Evolutionary conservation across 257 asterid species (phyloP), one percentile per base, ranked within the genome.

Genomic region (Solanum clarkiae): DNA sequence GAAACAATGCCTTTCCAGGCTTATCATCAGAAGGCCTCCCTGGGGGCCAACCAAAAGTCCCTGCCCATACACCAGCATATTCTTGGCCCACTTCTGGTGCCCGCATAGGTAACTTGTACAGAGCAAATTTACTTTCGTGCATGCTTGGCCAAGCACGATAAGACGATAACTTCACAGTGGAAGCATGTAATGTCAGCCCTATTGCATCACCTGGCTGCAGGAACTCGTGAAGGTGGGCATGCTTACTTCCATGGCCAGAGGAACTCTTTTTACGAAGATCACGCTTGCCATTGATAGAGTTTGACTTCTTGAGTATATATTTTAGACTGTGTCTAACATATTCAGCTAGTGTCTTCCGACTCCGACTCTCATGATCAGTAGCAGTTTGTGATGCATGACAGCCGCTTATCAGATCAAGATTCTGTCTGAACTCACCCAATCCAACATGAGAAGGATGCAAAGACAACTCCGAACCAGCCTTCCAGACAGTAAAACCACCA

Each of bases 41-140:
- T 0, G 96, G 97, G 57, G 98, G 98, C 98, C 98, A 94, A 84
- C 98, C 98, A 77, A 94, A 95, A 49, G 94, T 93, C 49, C 98
- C 98, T 71, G 97, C 98, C 98, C 98, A 95, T 63, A 95, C 68
- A 87, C 98, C 98, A 55, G 95, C 91, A 87, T 87, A 93, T 69
- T 95, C 95, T 29, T 89, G 93, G 49, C 90, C 91, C 10, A 84
- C 87, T 81, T 81, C 82, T 63, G 98, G 94, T 42, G 90, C 84
- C 85, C 88, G 86, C 63, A 93, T 55, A 40, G 95, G 96, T 91
- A 95, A 85, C 92, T 95, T 95, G 85, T 94, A 93, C 82, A 95
- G 96, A 80, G 97, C 97, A 87, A 87, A 95, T 55, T 94, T 92
- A 84, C 93, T 95, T 51, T 94, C 97, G 14, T 93, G 97, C 98